A percentile compares a stretch with the other conserved stretches of the same genome.
Evolutionary conservation across 1,284 basidiomycete species (phyloP).

Genomic region (Omphalotus olearius): DNA sequence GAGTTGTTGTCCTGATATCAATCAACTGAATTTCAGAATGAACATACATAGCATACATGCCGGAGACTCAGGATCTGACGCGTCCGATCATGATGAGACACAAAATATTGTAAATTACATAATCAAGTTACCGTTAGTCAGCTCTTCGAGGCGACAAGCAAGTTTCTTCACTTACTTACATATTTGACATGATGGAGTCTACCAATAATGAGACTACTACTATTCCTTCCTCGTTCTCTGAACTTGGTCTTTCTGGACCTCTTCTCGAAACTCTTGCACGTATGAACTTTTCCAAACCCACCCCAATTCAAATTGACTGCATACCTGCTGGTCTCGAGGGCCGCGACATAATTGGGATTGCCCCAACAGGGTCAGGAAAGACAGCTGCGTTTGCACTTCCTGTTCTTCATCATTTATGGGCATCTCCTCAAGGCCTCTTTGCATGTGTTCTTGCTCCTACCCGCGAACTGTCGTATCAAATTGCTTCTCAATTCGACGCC

Average conservation of each 20-base stretch:
- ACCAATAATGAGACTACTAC: no score
- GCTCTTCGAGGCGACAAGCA: no score
- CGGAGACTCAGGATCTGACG: no score
- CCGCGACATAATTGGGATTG: conserved; percentile 95
- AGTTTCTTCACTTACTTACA: no score
- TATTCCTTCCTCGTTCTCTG: no score
- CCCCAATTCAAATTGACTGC: conserved; percentile 88
- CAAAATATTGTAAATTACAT: no score
- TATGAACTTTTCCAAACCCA: conserved; percentile 84
- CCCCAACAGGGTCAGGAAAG: conserved; percentile 96
- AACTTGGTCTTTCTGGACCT: conserved; percentile 84
- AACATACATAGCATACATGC: no score
- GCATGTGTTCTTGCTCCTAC: conserved; percentile 95
- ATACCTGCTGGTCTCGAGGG: conserved; percentile 90
- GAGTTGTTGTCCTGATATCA: no score
- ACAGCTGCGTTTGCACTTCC: conserved; percentile 97
- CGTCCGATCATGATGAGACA: no score
- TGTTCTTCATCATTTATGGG: conserved; percentile 95
- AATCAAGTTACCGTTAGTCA: no score
- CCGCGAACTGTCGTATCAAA: conserved; percentile 97
- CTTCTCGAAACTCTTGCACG: conserved; percentile 84
- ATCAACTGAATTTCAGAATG: no score
- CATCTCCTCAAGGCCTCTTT: conserved; percentile 91
- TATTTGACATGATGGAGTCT: no score
- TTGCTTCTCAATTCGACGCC: conserved; percentile 93